Conservation (phyloP, 176 grass and related monocot genomes). For the Dactylis glomerata region DNA sequence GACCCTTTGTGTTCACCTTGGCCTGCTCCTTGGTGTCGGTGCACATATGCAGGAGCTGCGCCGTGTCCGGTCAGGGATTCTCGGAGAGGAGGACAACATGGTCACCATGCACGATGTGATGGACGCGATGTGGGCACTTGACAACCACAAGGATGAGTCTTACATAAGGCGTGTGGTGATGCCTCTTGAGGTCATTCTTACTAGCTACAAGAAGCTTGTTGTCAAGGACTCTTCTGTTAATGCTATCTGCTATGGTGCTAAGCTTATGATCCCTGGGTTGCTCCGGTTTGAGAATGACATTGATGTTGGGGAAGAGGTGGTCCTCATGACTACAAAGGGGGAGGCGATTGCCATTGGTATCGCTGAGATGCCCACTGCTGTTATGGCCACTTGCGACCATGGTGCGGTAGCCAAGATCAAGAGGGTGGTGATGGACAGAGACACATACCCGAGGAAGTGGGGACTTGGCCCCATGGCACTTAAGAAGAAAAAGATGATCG, state of each 20-base stretch:
- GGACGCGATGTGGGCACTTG: constrained; percentile 78
- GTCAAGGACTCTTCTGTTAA: constrained; percentile 94
- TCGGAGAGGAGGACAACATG: constrained; percentile 95
- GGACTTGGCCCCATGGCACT: constrained; percentile 76
- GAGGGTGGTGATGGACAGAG: constrained; percentile 96
- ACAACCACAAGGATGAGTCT: constrained; percentile 72
- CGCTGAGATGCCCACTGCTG: constrained; percentile 89
- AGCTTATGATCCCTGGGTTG: constrained; percentile 94
- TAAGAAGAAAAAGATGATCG: constrained; percentile 83
- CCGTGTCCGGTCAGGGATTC: constrained; percentile 75
- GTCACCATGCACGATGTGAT: constrained; percentile 97
- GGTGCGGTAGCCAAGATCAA: constrained; percentile 76
- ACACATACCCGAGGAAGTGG: constrained; percentile 94
- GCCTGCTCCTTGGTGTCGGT: constrained; percentile 77
- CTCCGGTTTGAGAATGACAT: constrained; percentile 93
- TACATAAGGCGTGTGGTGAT: constrained; percentile 86
- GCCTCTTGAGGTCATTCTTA: constrained; percentile 84
- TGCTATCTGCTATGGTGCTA: constrained; percentile 96
- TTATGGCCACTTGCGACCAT: constrained; percentile 94
- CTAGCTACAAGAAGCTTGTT: constrained; percentile 95
- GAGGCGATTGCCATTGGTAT: constrained; percentile 89
- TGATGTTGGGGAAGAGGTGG: constrained; percentile 84
- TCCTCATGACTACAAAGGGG: constrained; percentile 92
- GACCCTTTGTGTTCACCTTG: constrained; percentile 87
- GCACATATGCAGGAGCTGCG: constrained; percentile 97